phyloP scores from a whole-genome alignment of 2,329 filamentous ascomycete genomes.

The Chalaropsis ovoidea region DNA sequence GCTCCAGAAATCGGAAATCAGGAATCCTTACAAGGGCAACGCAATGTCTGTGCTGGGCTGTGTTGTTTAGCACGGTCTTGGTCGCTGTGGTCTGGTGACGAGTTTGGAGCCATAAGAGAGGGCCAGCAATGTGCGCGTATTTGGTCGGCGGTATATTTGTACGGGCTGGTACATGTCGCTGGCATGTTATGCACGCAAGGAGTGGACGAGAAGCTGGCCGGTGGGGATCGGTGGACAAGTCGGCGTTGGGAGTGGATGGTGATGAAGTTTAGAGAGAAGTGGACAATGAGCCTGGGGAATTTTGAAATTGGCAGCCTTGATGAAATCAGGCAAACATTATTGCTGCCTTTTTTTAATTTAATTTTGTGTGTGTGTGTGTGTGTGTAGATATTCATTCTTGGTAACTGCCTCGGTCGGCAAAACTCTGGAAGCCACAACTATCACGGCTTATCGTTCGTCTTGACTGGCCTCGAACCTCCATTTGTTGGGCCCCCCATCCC shows the following conservation, averaged over 20 bases:
- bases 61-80: neutral
- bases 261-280: too few relatives aligned
- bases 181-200: too few relatives aligned
- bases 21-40: neutral
- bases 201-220: too few relatives aligned
- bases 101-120: neutral
- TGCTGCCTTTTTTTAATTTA: neutral
- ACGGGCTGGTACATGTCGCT: too few relatives aligned
- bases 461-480: neutral
- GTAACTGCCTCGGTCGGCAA: neutral
- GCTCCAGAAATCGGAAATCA: neutral
- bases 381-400: neutral
- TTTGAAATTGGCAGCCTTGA: neutral
- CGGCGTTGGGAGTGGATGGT: too few relatives aligned
- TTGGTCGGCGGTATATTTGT: neutral
- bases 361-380: neutral
- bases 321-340: neutral
- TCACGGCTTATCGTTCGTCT: neutral
- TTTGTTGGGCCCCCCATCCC: neutral
- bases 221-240: too few relatives aligned
- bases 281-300: too few relatives aligned
- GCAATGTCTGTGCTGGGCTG: neutral
- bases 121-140: neutral
- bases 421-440: neutral
- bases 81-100: neutral